Evolutionary conservation across 2,329 filamentous ascomycete genomes (phyloP), one percentile per base, ranked within the genome.

Genomic region (Fusarium sp.): DNA sequence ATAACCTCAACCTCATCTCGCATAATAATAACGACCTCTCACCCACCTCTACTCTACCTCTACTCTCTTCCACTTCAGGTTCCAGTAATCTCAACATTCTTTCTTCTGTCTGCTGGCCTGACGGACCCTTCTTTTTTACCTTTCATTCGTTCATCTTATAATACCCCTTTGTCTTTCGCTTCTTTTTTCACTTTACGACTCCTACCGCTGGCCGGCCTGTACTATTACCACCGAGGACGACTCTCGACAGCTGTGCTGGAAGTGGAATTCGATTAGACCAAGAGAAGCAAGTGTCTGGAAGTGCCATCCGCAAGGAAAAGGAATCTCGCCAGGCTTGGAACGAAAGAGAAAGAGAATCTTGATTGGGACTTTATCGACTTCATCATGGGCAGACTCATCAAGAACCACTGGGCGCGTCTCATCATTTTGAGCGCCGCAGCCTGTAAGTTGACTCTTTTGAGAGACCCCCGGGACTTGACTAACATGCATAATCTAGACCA

Each of bases 401-500:
- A 99, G 90, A 98, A 98, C 87, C 97, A 99, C 88, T 98, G 95
- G 95, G 97, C 95, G 78, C 93, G 97, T 71, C 92, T 99, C 80
- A 97, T 99, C 81, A 90, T 97, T 84, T 87, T 99, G 82, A 94
- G 94, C 31, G 95, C 97, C 41, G 93, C 94, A 75, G 84, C 87
- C 67, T 95, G 93, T 95, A 91, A 71, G 87, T 73, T 56, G 14
- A n/a, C 5, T 20, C 35, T n/a, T 54, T 29, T 50, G n/a, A 86
- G 18, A 14, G 37, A 29, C 7, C 29, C 48, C 64, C 57, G 3
- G n/a, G 6, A 7, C 24, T 11, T 22, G 27, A 41, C 80, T 84
- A 77, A 84, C 78, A 62, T 14, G 8, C 11, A 7, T n/a, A 35
- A 27, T n/a, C 39, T 22, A 98, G 95, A 98, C 83, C 97, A 99